Evolutionary conservation across 176 grass and related monocot species (phyloP).

Genomic region (Aegilops longissima): DNA sequence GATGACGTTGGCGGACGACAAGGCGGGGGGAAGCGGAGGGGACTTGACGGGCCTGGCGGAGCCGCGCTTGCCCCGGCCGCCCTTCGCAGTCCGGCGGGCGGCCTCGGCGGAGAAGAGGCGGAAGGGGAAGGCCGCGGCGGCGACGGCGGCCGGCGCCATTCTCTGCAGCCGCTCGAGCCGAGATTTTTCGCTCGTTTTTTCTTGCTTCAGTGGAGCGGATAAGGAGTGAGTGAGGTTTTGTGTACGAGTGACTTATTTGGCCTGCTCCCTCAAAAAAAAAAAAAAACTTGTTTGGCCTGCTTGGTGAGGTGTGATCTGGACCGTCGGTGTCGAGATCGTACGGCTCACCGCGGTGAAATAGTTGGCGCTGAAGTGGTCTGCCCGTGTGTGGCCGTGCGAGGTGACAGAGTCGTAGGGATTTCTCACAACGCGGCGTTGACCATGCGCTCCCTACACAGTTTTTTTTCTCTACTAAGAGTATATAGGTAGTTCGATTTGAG

Average conservation of each 20-base stretch:
- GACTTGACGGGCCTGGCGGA: conserved; percentile 39
- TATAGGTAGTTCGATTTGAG: no score
- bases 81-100: conserved; percentile 44
- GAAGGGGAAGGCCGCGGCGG: conserved; percentile 52
- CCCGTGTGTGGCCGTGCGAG: background rate
- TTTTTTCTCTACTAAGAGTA: no score
- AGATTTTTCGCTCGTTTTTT: background rate
- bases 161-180: background rate
- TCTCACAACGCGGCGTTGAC: no score
- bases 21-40: conserved; percentile 19
- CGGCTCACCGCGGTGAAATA: background rate
- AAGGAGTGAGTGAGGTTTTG: conserved; percentile 22
- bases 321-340: background rate
- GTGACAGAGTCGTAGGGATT: background rate
- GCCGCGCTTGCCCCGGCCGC: conserved; percentile 26
- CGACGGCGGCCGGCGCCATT: conserved; percentile 46
- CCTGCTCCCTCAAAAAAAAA: background rate
- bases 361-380: background rate
- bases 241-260: background rate
- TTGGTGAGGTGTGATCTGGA: background rate
- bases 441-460: no score
- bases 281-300: background rate
- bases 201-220: conserved; percentile 9
- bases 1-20: conserved; percentile 8
- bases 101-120: conserved; percentile 52